phyloP scores from a whole-genome alignment of 495 filamentous ascomycete genomes.

The Penicillium coprophilum region DNA sequence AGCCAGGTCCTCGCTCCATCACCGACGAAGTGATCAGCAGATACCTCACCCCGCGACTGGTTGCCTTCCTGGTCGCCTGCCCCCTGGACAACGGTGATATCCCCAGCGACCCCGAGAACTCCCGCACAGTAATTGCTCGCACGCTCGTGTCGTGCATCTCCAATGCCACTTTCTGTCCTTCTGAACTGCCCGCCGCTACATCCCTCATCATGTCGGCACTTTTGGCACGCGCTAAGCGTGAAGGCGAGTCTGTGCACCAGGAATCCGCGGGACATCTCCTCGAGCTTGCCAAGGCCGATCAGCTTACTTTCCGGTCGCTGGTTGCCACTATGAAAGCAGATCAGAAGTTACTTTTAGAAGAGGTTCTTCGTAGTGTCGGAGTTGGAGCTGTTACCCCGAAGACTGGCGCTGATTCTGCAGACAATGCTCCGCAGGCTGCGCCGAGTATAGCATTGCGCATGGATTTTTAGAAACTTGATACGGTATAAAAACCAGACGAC shows the following conservation, averaged over 20 bases:
- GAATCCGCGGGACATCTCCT: constrained; percentile 77
- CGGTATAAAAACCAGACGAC: neutral
- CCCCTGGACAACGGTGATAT: constrained; percentile 51
- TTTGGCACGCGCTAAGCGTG: constrained; percentile 64
- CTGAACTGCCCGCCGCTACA: constrained; percentile 60
- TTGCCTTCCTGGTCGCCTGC: constrained; percentile 69
- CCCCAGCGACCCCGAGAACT: constrained; percentile 72
- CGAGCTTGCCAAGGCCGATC: constrained; percentile 76
- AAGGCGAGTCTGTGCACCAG: constrained; percentile 48
- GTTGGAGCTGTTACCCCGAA: constrained; percentile 32
- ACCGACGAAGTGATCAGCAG: constrained; percentile 73
- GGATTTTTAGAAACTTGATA: constrained; percentile 61
- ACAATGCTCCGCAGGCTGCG: constrained; percentile 50
- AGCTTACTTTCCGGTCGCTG: constrained; percentile 68
- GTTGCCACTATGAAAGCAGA: constrained; percentile 69
- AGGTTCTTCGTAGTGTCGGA: constrained; percentile 66
- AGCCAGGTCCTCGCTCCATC: constrained; percentile 58
- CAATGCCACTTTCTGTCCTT: constrained; percentile 45
- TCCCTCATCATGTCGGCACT: constrained; percentile 76
- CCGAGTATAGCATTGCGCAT: constrained; percentile 94
- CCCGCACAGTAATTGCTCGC: constrained; percentile 65
- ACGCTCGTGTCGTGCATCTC: constrained; percentile 68
- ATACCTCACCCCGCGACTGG: constrained; percentile 71
- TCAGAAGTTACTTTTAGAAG: constrained; percentile 78
- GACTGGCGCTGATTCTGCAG: constrained; percentile 25